Base-by-base conservation (phyloP, 1,139 yeast genomes). In the Zygoascus hellenicus region DNA sequence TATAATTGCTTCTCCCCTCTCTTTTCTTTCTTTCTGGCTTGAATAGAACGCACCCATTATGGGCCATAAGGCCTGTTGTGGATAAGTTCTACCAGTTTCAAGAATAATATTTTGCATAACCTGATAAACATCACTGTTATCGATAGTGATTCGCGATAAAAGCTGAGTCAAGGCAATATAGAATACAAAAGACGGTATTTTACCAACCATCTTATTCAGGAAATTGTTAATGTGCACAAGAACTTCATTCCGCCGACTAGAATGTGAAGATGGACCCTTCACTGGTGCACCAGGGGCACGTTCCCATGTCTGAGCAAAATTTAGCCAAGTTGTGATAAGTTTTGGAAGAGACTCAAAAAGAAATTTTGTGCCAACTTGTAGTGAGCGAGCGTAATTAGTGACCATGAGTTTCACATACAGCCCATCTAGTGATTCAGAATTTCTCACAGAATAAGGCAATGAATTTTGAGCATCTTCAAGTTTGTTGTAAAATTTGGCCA, bases 341-440 rank as follows among this genome's bases (percentile, higher is more conserved):
- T 89, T 89, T 0, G 98, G 98, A 17, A 94, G 68, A 0, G 95
- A 86, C 64, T 94, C 97, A 59, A 82, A 82, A 3, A 87, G 75
- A 60, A 80, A 84, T 42, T 78, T 76, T 6, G 81, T 74, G 0
- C 95, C 94, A 48, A 76, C 75, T 13, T 78, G 78, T 43, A 90
- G 75, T 0, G 96, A 83, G 30, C 77, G 72, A 35, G 84, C 67
- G 57, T 86, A 88, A 48, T 77, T 75, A 6, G 77, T 66, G 6
- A 89, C 79, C 26, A 89, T 80, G 33, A 76, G 76, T 26, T 71
- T 75, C 57, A 87, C 92, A 54, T 80, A 74, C n/a, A 73, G 72
- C 0, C 97, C 97, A 45, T 56, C 60, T 66, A 67, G 51, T 54
- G 64, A 52, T 26, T 56, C 54, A n/a, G 47, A 38, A 47, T 58